These are phyloP conservation scores for Crithidia fasciculata DNA, from an alignment of 208 protist species.

Conservation along the genomic window DNA sequence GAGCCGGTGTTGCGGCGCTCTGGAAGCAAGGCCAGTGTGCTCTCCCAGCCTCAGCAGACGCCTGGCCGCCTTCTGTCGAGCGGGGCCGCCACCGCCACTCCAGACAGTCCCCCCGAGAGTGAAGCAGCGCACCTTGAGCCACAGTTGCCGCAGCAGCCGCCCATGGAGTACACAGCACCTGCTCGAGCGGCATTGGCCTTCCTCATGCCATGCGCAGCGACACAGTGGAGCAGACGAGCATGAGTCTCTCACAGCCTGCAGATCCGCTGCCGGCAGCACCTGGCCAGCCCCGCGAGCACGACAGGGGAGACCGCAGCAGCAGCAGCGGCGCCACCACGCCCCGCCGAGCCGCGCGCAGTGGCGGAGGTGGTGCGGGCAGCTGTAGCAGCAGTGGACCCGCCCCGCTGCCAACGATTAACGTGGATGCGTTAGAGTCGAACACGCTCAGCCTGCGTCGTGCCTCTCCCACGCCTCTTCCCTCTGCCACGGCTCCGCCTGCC, in stretches of 20 bases:
- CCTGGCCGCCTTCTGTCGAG: conserved; percentile 12
- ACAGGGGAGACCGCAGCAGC: not conserved
- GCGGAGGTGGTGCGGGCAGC: not conserved
- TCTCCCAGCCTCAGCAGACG: not conserved
- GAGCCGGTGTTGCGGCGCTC: not conserved
- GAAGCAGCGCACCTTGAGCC: not conserved
- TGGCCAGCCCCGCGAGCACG: conserved; percentile 1
- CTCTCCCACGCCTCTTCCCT: not conserved
- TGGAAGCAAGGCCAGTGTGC: not conserved
- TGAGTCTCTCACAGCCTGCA: conserved; percentile 17
- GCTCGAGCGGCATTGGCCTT: conserved; percentile 6
- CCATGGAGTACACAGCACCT: not conserved
- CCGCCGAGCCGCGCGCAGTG: not conserved
- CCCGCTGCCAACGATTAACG: conserved; percentile 27
- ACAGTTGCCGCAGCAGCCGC: not conserved
- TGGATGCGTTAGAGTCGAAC: conserved; percentile 29
- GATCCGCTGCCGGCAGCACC: conserved; percentile 18
- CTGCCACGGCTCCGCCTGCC: not conserved
- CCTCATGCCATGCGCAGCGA: conserved; percentile 15
- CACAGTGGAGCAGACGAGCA: conserved; percentile 3
- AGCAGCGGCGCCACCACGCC: not conserved
- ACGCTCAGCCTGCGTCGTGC: conserved; percentile 19
- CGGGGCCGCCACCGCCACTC: conserved; percentile 18
- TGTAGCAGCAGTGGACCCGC: conserved; percentile 7
- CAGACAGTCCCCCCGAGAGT: conserved; percentile 11